phyloP scores from a whole-genome alignment of 2,329 filamentous ascomycete genomes.

The Graphiopsis chlorocephala region DNA sequence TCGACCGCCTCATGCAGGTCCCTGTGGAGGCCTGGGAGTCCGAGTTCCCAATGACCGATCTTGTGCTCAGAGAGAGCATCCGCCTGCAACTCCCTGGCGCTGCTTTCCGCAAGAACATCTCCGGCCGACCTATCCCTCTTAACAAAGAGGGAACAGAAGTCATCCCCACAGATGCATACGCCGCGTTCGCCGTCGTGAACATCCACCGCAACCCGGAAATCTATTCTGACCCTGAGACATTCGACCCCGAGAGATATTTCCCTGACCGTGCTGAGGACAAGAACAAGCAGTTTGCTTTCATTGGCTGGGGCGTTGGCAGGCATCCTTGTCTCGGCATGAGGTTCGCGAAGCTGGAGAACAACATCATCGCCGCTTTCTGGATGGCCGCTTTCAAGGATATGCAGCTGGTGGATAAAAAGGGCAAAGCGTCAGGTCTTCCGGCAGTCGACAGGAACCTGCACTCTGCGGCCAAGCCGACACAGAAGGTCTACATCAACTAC shows the following conservation, averaged over 20 bases:
- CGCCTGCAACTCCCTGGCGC: slow-evolving; percentile 50
- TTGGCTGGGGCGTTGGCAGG: slow-evolving; percentile 39
- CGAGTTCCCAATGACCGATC: slow-evolving; percentile 53
- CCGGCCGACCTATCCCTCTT: slow-evolving; percentile 45
- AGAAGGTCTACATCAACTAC: slow-evolving; percentile 39
- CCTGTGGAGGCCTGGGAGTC: slow-evolving; percentile 55
- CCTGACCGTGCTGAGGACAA: slow-evolving; percentile 50
- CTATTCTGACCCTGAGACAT: slow-evolving; percentile 49
- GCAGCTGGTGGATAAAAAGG: slow-evolving; percentile 41
- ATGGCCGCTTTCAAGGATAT: slow-evolving; percentile 52
- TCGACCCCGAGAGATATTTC: slow-evolving; percentile 52
- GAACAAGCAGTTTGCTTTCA: slow-evolving; percentile 35
- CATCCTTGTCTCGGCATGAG: slow-evolving; percentile 45
- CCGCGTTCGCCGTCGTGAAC: slow-evolving; percentile 48
- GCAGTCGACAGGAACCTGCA: slow-evolving; percentile 37
- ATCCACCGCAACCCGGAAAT: slow-evolving; percentile 48
- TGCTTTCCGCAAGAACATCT: slow-evolving; percentile 53
- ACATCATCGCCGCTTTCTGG: slow-evolving; percentile 50
- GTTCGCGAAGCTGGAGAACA: slow-evolving; percentile 55
- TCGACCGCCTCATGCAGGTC: slow-evolving; percentile 43
- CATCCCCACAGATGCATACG: slow-evolving; percentile 50
- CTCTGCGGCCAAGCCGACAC: slow-evolving; percentile 42
- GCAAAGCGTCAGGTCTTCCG: slow-evolving; percentile 35
- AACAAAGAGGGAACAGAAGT: slow-evolving; percentile 45
- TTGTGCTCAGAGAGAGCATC: slow-evolving; percentile 55